Base-by-base conservation (phyloP, 345 rosid genomes). In the Ceriops tagal region DNA sequence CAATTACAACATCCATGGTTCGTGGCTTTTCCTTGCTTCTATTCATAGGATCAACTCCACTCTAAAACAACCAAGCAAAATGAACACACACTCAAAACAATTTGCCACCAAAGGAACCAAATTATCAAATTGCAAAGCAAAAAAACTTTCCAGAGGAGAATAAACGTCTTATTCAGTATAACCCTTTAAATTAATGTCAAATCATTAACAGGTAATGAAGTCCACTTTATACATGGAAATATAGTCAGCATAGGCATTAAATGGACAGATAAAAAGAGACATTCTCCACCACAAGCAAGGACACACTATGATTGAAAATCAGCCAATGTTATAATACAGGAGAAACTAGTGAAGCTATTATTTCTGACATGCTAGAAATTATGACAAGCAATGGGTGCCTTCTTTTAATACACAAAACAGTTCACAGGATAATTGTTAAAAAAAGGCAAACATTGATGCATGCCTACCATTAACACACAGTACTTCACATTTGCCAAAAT, bases 11-110 rank as follows among this genome's bases (percentile, higher is more conserved):
- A 53, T 90, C 97, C 49, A 79, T 63, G 58, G 68, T 72, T 79
- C 93, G 87, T 28, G 97, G 88, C 78, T 88, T 92, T 81, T 95
- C 98, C 67, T 82, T 68, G 77, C 83, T 83, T 89, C 97, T 83
- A 73, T 84, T 83, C 80, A 84, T 72, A 63, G 91, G 81, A 75
- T 89, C 97, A 68, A 91, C 85, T 71, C 96, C 99, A 81, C 92
- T 95, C 99, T 93, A 70, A 57, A 43, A 70, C 26, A 68, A 59
- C 70, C 39, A 73, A 66, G 19, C 19, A 31, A n/a, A 65, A 64
- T 37, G 19, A 56, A 39, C 21, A 58, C 39, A 58, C 39, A 67
- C 57, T n/a, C 5, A 62, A 53, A 53, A 69, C n/a, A 27, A 11
- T 53, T 62, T 30, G 49, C 39, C 61, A 53, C 16, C 24, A 59